phyloP scores from a whole-genome alignment of 495 filamentous ascomycete genomes.

The Aspergillus panamensis region DNA sequence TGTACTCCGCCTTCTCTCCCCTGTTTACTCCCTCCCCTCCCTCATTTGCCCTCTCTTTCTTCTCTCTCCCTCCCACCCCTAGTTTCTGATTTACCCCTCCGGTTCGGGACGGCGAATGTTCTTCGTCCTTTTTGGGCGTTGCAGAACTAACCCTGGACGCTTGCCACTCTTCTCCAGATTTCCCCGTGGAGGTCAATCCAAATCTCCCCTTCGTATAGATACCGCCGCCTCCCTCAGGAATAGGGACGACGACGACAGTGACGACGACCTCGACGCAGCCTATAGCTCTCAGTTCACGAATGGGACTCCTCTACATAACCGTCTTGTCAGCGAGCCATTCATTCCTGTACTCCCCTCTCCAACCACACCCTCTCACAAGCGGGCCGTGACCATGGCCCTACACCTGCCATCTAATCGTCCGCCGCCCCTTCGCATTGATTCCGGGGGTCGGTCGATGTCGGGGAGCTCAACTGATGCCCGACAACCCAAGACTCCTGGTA shows the following conservation, averaged over 20 bases:
- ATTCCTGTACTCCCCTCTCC: slow-evolving; percentile 44
- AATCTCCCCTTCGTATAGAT: slow-evolving; percentile 38
- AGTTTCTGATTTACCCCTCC: slow-evolving; percentile 10
- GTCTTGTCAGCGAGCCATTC: slow-evolving; percentile 49
- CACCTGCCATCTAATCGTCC: slow-evolving; percentile 36
- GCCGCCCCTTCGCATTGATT: slow-evolving; percentile 41
- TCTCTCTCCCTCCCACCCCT: slow-evolving; percentile 11
- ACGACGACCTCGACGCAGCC: slow-evolving; percentile 27
- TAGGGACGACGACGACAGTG: slow-evolving; percentile 28
- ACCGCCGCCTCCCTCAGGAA: slow-evolving; percentile 31
- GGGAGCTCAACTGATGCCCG: slow-evolving; percentile 29
- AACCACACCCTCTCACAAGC: slow-evolving; percentile 29
- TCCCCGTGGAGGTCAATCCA: slow-evolving; percentile 33
- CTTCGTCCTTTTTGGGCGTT: slow-evolving; percentile 9
- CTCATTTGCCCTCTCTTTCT: neutral
- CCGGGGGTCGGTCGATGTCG: slow-evolving; percentile 33
- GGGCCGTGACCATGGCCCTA: slow-evolving; percentile 45
- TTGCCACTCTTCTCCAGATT: slow-evolving; percentile 33
- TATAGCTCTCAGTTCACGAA: slow-evolving; percentile 42
- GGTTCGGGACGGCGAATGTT: slow-evolving; percentile 10
- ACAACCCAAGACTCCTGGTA: slow-evolving; percentile 57
- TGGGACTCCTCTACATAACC: slow-evolving; percentile 42
- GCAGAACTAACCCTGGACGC: slow-evolving; percentile 32
- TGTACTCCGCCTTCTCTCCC: slow-evolving; percentile 18
- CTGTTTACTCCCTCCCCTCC: slow-evolving; percentile 15